Percentiles rank a stretch among this genome's conserved stretches.
phyloP scores from a whole-genome alignment of 768 basidiomycete genomes.

The Trametes cinnabarina region DNA sequence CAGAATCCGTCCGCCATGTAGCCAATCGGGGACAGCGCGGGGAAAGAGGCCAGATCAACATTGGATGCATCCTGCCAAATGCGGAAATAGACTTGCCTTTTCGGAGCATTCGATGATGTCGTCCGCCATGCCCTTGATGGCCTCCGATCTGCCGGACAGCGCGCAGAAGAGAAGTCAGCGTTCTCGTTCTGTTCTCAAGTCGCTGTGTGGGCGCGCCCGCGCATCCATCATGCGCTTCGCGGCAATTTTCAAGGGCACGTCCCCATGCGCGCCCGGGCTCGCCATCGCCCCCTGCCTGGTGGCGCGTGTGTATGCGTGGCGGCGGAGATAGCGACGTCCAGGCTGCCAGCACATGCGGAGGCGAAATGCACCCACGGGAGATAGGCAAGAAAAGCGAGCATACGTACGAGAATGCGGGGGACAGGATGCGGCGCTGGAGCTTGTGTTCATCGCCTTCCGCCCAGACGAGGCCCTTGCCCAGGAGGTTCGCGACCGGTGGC shows the following conservation, averaged over 20 bases:
- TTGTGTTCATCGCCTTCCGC: slow-evolving; percentile 33
- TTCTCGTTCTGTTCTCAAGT: background rate
- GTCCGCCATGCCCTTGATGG: slow-evolving; percentile 36
- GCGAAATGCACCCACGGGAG: background rate
- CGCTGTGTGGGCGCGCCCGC: background rate
- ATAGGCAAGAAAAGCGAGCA: no score
- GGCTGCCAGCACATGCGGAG: no score
- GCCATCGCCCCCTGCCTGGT: background rate
- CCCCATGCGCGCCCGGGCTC: background rate
- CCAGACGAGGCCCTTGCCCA: slow-evolving; percentile 32
- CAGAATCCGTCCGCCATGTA: background rate
- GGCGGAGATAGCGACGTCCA: background rate
- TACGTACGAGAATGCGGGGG: slow-evolving; percentile 38
- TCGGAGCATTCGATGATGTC: slow-evolving; percentile 35
- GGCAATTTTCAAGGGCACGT: no score
- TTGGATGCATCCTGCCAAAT: background rate
- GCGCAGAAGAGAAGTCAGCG: slow-evolving; percentile 11
- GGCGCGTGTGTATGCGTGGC: background rate
- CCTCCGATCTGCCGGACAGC: slow-evolving; percentile 29
- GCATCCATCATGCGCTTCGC: background rate
- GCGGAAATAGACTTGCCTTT: slow-evolving; percentile 23
- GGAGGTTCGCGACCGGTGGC: slow-evolving; percentile 26
- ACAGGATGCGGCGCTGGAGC: slow-evolving; percentile 32
- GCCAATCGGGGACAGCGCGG: background rate
- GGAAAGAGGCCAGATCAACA: background rate